Conservation (phyloP, 305 asterid genomes). For the Fraxinus latifolia region DNA sequence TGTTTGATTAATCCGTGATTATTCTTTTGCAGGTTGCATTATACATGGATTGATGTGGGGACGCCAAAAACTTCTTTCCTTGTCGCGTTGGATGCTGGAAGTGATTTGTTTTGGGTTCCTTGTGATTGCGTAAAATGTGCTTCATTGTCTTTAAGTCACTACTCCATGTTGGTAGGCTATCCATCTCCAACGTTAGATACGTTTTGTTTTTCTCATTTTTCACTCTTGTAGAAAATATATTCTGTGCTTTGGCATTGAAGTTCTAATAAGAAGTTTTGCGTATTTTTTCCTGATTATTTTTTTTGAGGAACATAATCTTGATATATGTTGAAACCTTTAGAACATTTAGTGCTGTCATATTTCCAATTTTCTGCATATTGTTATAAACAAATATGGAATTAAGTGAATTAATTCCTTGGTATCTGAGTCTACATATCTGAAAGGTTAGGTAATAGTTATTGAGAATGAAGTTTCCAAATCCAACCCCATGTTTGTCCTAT, state of each 20-base stretch:
- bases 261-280: not conserved
- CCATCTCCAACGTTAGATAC: conserved; percentile 15
- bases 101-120: conserved; percentile 84
- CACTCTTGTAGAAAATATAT: conserved; percentile 16
- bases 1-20: conserved; percentile 2
- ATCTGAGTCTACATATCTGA: not conserved
- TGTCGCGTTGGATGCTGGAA: conserved; percentile 80
- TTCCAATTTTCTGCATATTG: not conserved
- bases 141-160: conserved; percentile 61
- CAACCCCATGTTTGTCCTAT: not conserved
- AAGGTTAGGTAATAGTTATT: not conserved
- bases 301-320: not conserved
- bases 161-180: conserved; percentile 61
- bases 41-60: conserved; percentile 82
- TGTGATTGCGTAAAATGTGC: conserved; percentile 75
- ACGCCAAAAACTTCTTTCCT: conserved; percentile 74
- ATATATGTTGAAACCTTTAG: not conserved
- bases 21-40: conserved; percentile 65
- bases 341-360: not conserved
- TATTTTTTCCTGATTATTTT: not conserved
- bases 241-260: not conserved
- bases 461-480: not conserved
- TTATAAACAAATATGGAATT: not conserved
- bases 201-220: not conserved
- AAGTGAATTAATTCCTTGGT: not conserved